Conservation (phyloP, 139 green algal genomes). For the Picochlorum sp. region DNA sequence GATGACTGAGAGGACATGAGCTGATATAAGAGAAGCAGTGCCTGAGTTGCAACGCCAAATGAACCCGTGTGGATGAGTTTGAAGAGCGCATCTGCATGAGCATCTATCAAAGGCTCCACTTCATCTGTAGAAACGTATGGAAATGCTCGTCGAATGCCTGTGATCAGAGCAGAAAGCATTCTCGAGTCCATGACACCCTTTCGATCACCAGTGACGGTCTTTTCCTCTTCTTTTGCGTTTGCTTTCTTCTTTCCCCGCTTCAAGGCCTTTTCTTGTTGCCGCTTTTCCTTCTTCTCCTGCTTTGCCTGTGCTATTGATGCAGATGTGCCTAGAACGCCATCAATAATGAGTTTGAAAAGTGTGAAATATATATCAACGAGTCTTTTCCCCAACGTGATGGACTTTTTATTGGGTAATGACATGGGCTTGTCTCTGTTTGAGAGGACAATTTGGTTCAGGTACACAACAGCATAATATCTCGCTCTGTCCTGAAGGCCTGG, state of each 20-base stretch:
- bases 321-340: constrained; percentile 54
- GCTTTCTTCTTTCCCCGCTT: constrained; percentile 16
- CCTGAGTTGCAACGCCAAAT: constrained; percentile 75
- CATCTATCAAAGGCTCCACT: constrained; percentile 54
- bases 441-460: constrained; percentile 87
- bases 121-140: constrained; percentile 67
- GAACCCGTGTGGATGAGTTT: constrained; percentile 72
- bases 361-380: constrained; percentile 88
- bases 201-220: constrained; percentile 1
- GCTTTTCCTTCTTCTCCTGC: constrained; percentile 9
- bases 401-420: constrained; percentile 31
- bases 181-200: constrained; percentile 43
- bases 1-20: constrained; percentile 52
- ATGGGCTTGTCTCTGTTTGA: constrained; percentile 24
- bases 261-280: background rate
- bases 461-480: constrained; percentile 79
- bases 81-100: constrained; percentile 75
- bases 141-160: constrained; percentile 81
- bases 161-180: constrained; percentile 75
- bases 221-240: constrained; percentile 8
- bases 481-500: constrained; percentile 60
- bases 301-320: constrained; percentile 19
- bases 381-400: constrained; percentile 47
- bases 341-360: constrained; percentile 75
- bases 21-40: constrained; percentile 85